Conservation (phyloP, 441 rosid genomes). For the Erodium moschatum region DNA sequence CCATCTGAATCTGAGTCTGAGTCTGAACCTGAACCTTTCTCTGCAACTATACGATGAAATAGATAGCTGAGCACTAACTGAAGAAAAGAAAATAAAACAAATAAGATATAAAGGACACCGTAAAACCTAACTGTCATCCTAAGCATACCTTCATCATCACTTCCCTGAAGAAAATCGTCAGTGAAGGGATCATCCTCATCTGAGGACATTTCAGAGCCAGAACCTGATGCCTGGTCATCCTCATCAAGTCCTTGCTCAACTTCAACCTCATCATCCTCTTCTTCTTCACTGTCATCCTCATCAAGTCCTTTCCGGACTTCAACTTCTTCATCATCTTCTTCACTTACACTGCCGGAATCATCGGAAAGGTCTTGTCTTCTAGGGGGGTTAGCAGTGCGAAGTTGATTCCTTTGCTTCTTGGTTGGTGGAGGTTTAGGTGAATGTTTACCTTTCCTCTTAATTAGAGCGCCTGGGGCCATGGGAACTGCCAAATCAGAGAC, state of each 20-base stretch:
- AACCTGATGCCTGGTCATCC: conserved; percentile 35
- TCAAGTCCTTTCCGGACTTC: too few relatives aligned
- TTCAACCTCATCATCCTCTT: conserved; percentile 11
- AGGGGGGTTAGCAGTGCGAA: conserved; percentile 28
- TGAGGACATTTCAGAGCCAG: conserved; percentile 55
- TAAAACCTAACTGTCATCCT: background rate
- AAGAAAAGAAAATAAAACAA: background rate
- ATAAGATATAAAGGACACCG: background rate
- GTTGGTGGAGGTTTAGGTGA: conserved; percentile 31
- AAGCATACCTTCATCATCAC: conserved; percentile 44
- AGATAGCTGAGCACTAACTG: conserved; percentile 3
- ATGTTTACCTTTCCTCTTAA: conserved; percentile 46
- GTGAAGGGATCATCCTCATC: conserved; percentile 53
- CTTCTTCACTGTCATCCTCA: too few relatives aligned
- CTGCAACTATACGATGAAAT: conserved; percentile 22
- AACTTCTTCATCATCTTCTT: conserved; percentile 18
- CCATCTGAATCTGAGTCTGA: conserved; percentile 50
- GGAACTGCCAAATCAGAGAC: conserved; percentile 16
- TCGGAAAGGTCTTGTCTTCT: conserved; percentile 29
- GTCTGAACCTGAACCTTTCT: conserved; percentile 27
- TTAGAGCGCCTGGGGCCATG: conserved; percentile 39
- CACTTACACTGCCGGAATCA: conserved; percentile 34
- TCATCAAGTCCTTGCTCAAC: conserved; percentile 30
- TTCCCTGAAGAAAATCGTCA: conserved; percentile 56
- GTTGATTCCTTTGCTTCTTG: conserved; percentile 47